Percentiles rank a stretch among this genome's conserved stretches.
Evolutionary conservation across 78 protist genomes (phyloP).

Genomic region (Guillardia theta): DNA sequence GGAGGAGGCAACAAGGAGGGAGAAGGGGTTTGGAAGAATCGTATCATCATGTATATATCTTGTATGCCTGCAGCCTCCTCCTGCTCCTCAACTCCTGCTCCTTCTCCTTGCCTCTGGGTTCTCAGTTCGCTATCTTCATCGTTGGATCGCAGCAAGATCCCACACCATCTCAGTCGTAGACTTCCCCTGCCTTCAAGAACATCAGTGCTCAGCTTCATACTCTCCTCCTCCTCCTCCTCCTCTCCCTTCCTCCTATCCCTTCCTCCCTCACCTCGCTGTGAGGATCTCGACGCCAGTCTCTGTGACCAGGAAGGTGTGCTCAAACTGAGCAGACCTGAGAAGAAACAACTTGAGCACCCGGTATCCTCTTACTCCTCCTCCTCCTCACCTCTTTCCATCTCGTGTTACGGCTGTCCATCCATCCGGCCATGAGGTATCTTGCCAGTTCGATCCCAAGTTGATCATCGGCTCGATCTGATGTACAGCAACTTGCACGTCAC

Average conservation of each 20-base stretch:
- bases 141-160: not conserved
- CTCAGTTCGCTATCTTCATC: not conserved
- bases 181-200: not conserved
- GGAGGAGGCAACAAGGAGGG: no score
- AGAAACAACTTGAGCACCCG: not conserved
- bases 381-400: not conserved
- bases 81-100: not conserved
- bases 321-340: not conserved
- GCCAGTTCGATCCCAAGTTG: not conserved
- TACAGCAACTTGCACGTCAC: no score
- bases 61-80: not conserved
- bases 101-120: not conserved
- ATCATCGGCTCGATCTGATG: conserved; percentile 22
- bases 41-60: no score
- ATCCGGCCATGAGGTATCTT: not conserved
- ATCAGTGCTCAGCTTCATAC: no score
- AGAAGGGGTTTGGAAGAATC: no score
- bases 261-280: no score
- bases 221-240: no score
- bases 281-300: conserved; percentile 9
- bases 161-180: not conserved
- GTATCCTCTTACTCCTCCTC: not conserved
- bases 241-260: no score
- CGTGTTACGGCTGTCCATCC: conserved; percentile 9
- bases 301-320: conserved; percentile 21